Conservation (phyloP, 768 basidiomycete genomes). For the Gautieria morchelliformis region DNA sequence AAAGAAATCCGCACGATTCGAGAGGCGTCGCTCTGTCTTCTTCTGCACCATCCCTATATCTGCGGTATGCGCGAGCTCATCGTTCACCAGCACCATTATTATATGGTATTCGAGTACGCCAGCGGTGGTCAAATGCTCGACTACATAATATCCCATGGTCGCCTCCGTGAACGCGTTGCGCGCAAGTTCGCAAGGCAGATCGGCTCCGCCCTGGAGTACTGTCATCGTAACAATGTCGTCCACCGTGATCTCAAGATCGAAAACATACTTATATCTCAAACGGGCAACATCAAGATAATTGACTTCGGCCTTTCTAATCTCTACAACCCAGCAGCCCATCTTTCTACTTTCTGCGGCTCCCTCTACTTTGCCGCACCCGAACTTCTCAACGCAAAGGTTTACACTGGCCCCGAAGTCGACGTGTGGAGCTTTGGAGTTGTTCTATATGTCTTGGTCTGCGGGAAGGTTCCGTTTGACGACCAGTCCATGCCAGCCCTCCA, state of each 20-base stretch:
- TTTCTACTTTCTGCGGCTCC: conserved; percentile 95
- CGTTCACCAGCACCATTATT: conserved; percentile 94
- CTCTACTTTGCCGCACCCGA: conserved; percentile 98
- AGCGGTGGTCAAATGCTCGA: conserved; percentile 99
- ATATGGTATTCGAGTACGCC: conserved; percentile 99
- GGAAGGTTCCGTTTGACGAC: conserved; percentile 98
- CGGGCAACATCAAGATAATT: conserved; percentile 99
- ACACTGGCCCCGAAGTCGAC: conserved; percentile 96
- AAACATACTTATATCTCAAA: conserved; percentile 97
- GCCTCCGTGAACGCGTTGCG: conserved; percentile 89
- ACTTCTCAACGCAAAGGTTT: conserved; percentile 90
- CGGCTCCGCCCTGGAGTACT: conserved; percentile 91
- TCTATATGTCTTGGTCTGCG: conserved; percentile 93
- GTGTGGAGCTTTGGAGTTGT: conserved; percentile 99
- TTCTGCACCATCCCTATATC: conserved; percentile 97
- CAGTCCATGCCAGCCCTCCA: conserved; percentile 99
- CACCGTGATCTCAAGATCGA: conserved; percentile 99
- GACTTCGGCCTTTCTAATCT: conserved; percentile 98
- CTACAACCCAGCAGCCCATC: conserved; percentile 70
- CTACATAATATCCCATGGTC: conserved; percentile 97
- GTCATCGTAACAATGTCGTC: conserved; percentile 94
- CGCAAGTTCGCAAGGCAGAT: conserved; percentile 98
- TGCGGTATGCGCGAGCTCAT: conserved; percentile 99
- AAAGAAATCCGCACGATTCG: conserved; percentile 95
- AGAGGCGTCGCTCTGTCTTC: conserved; percentile 89